phyloP scores from a whole-genome alignment of 352 stramenopile species.

The Phytophthora aleatoria region DNA sequence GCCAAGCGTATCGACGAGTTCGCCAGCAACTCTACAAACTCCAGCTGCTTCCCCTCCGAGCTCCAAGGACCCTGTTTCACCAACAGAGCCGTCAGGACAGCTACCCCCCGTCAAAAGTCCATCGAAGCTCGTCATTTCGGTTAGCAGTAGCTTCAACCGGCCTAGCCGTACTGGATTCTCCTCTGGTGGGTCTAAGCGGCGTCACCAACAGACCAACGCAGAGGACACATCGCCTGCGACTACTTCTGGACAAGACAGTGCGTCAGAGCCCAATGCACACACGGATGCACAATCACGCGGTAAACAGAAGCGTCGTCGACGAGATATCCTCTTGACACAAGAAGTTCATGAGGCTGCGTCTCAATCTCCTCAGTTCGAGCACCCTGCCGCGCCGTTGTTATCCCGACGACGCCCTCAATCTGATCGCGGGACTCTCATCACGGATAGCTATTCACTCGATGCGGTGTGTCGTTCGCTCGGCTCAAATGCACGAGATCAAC shows the following conservation, averaged over 20 bases:
- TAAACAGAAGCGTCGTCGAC: conserved; percentile 25
- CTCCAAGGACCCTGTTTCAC: conserved; percentile 7
- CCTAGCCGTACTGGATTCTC: conserved; percentile 9
- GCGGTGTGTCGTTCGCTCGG: conserved; percentile 19
- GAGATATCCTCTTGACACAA: conserved; percentile 7
- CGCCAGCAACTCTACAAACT: background rate
- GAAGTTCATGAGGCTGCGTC: conserved; percentile 11
- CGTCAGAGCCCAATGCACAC: conserved; percentile 2
- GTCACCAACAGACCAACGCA: conserved; percentile 1
- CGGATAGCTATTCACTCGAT: conserved; percentile 24
- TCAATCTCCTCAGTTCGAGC: conserved; percentile 27
- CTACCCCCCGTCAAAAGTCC: conserved; percentile 14
- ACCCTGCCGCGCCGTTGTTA: background rate
- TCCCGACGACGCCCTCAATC: conserved; percentile 5
- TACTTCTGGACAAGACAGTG: conserved; percentile 6
- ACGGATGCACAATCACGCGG: background rate
- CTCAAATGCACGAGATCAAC: conserved; percentile 9
- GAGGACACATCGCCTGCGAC: background rate
- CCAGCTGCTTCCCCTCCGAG: conserved; percentile 8
- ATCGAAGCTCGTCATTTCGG: conserved; percentile 24
- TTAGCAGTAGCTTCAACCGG: conserved; percentile 2
- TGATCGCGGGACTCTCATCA: conserved; percentile 1
- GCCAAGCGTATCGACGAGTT: background rate
- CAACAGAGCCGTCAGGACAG: conserved; percentile 5
- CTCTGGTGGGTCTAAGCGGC: conserved; percentile 22